phyloP scores from a whole-genome alignment of 1,284 basidiomycete species.

The Prillingera fragicola region DNA sequence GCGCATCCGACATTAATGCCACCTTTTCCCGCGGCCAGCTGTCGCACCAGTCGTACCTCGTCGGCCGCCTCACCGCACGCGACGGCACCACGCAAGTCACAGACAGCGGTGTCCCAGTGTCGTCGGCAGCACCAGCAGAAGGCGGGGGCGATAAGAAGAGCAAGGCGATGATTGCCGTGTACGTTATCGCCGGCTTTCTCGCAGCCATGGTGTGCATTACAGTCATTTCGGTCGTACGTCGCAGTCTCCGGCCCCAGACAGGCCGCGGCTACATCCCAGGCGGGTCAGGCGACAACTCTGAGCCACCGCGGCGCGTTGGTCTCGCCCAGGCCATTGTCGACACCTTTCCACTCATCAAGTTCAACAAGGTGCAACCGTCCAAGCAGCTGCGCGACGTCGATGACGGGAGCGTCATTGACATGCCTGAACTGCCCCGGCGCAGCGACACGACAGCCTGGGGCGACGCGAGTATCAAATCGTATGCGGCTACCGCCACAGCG shows the following conservation, averaged over 20 bases:
- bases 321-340: constrained; percentile 84
- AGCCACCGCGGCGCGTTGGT: constrained; percentile 58
- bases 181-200: constrained; percentile 77
- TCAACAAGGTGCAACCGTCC: constrained; percentile 49
- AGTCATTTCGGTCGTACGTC: constrained; percentile 50
- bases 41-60: constrained; percentile 56
- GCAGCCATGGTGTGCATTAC: constrained; percentile 60
- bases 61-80: constrained; percentile 61
- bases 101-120: constrained; percentile 17
- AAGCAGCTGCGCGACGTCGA: neutral
- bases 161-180: constrained; percentile 63
- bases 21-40: constrained; percentile 50
- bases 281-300: constrained; percentile 44
- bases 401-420: no score
- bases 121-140: constrained; percentile 5
- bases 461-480: no score
- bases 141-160: constrained; percentile 20
- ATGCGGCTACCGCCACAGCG: no score
- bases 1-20: constrained; percentile 50
- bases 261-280: constrained; percentile 18
- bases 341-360: constrained; percentile 88
- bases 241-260: constrained; percentile 64
- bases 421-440: no score
- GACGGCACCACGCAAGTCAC: constrained; percentile 57
- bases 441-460: no score